Conservation (phyloP, 768 basidiomycete genomes). For the Pilatotrama ljubarskyi region DNA sequence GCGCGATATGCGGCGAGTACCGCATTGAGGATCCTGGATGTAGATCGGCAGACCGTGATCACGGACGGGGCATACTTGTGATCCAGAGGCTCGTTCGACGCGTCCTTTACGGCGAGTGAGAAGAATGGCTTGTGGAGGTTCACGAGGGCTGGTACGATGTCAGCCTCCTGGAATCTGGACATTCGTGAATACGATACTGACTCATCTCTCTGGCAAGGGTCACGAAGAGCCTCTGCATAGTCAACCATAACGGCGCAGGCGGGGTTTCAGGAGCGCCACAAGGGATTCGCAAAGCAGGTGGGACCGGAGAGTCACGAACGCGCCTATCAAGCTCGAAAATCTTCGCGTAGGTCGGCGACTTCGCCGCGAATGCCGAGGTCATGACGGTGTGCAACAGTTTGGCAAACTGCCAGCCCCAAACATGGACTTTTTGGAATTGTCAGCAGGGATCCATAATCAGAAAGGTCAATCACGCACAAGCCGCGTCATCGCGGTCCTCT, state of each 20-base stretch:
- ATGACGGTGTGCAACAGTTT: constrained; percentile 53
- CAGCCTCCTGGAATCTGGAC: not conserved
- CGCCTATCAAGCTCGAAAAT: constrained; percentile 51
- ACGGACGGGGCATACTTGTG: constrained; percentile 71
- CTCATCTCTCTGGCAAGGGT: constrained; percentile 32
- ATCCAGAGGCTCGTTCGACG: constrained; percentile 52
- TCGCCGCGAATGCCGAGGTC: constrained; percentile 46
- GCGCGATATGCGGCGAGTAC: constrained; percentile 44
- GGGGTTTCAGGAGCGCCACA: constrained; percentile 16
- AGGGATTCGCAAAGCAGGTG: constrained; percentile 40
- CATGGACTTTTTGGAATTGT: constrained; percentile 47
- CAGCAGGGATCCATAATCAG: no score
- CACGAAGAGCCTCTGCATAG: constrained; percentile 25
- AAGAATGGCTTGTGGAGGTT: constrained; percentile 71
- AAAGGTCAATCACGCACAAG: constrained; percentile 39
- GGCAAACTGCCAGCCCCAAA: constrained; percentile 59
- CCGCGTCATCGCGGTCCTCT: constrained; percentile 39
- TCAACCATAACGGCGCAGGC: not conserved
- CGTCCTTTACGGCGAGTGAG: constrained; percentile 62
- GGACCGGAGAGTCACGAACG: constrained; percentile 51
- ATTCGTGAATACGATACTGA: constrained; percentile 13
- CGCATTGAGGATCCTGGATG: constrained; percentile 60
- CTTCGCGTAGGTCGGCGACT: constrained; percentile 41
- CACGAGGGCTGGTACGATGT: constrained; percentile 48
- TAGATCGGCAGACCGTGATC: constrained; percentile 68